Base-by-base conservation (phyloP, 2,329 filamentous ascomycete species). In the Diaporthe batatas region DNA sequence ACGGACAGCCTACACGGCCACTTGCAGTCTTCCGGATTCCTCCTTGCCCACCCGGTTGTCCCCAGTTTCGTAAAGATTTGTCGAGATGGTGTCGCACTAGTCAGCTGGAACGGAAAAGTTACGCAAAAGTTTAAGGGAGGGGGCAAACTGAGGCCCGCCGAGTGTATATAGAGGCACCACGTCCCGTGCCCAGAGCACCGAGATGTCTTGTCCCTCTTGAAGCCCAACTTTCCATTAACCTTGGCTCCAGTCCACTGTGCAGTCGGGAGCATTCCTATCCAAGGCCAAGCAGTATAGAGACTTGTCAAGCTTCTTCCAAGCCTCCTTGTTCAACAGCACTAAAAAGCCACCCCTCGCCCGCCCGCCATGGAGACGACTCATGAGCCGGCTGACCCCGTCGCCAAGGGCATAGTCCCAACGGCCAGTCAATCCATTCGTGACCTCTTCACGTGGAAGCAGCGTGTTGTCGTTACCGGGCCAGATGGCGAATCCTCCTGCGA, bases 381-480 rank as follows among this genome's bases (percentile, higher is more conserved):
- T 77, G 84, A 89, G 76, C 86, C 88, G 14, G 92, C 92, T 70
- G 92, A 93, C 75, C 90, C 91, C 25, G 80, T 94, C 73, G 91
- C 91, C 44, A 90, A 89, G 81, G 93, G 92, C 54, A 86, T 90
- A 65, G 29, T 77, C n/a, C 73, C 78, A 8, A 78, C 78, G 21
- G 78, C 79, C 3, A 73, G 70, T 23, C 79, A 80, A 71, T 76
- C 76, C 44, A 77, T 76, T 71, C 71, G 72, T 42, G 79, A 80
- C 72, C 75, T 80, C 7, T 80, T 80, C 76, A 87, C 86, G 77
- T 95, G 92, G 92, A 91, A 92, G 81, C 91, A 94, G 83, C 88
- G 93, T 73, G 90, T 93, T 14, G 88, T 92, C 51, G 86, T 93
- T 72, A 88, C 84, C 70, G 92, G 92, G 75, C 87, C 90, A 39